Evolutionary conservation across 306 rosid species (phyloP).

Genomic region (Vigna radiata): DNA sequence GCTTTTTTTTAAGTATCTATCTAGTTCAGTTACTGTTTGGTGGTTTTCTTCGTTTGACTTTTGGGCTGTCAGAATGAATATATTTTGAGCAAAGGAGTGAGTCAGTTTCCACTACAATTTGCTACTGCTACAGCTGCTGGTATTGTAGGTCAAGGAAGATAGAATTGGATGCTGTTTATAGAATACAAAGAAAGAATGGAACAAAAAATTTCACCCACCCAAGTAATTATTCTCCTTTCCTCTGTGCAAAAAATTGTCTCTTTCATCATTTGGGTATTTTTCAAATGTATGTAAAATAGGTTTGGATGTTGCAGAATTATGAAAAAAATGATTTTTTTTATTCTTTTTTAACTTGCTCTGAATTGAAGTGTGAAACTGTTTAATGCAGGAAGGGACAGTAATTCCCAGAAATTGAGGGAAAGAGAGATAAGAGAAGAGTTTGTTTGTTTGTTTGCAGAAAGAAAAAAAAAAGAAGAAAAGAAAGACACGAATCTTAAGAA

Average conservation of each 20-base stretch:
- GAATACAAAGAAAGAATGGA: background rate
- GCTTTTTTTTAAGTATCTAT: background rate
- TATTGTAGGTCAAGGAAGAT: background rate
- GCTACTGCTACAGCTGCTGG: no score
- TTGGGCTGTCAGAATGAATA: background rate
- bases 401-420: background rate
- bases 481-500: background rate
- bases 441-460: background rate
- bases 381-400: background rate
- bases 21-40: background rate
- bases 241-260: constrained; percentile 13
- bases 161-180: background rate
- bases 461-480: background rate
- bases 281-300: background rate
- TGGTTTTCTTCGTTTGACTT: constrained; percentile 21
- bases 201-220: constrained; percentile 20
- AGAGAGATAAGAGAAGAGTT: background rate
- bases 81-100: background rate
- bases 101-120: constrained; percentile 30
- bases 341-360: background rate
- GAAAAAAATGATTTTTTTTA: background rate
- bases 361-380: background rate
- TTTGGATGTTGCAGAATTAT: background rate
- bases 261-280: background rate
- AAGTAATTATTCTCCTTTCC: background rate